Conservation (phyloP, 2,329 filamentous ascomycete genomes). For the Akanthomyces uredinophilus region DNA sequence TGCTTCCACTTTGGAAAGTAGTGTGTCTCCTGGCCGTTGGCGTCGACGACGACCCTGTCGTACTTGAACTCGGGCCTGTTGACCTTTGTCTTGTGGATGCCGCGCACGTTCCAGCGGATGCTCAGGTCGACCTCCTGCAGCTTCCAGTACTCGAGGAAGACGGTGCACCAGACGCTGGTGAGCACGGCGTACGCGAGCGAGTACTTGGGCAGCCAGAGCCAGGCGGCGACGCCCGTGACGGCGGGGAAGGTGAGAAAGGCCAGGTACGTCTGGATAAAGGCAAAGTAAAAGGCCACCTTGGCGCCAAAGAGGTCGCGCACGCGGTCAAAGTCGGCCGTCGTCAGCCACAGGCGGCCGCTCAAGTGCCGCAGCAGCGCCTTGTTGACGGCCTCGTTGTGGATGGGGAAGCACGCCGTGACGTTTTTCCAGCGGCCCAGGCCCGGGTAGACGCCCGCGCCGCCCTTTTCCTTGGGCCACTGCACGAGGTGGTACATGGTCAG, state of each 20-base stretch:
- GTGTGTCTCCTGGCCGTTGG: conserved; percentile 56
- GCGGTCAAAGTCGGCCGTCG: conserved; percentile 47
- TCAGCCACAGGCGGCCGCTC: conserved; percentile 48
- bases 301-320: conserved; percentile 60
- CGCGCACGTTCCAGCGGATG: conserved; percentile 67
- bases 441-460: conserved; percentile 59
- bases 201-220: conserved; percentile 64
- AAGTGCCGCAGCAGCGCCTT: conserved; percentile 52
- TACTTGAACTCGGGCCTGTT: conserved; percentile 61
- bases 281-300: conserved; percentile 73
- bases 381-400: conserved; percentile 56
- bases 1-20: conserved; percentile 62
- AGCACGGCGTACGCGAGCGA: conserved; percentile 64
- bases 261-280: conserved; percentile 75
- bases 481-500: conserved; percentile 67
- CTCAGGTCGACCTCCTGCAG: conserved; percentile 66
- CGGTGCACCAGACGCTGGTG: conserved; percentile 64
- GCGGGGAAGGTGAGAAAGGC: conserved; percentile 66
- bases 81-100: conserved; percentile 61
- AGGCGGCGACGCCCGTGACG: conserved; percentile 60
- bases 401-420: conserved; percentile 55
- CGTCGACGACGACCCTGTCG: conserved; percentile 56
- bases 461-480: conserved; percentile 50
- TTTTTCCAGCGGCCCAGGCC: conserved; percentile 54
- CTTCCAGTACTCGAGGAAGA: conserved; percentile 79